A percentile compares a stretch with the other conserved stretches of the same genome.
These are phyloP conservation scores for Euphorbia schlechtendalii DNA, from an alignment of 441 rosid genomes.

Conservation along the genomic window DNA sequence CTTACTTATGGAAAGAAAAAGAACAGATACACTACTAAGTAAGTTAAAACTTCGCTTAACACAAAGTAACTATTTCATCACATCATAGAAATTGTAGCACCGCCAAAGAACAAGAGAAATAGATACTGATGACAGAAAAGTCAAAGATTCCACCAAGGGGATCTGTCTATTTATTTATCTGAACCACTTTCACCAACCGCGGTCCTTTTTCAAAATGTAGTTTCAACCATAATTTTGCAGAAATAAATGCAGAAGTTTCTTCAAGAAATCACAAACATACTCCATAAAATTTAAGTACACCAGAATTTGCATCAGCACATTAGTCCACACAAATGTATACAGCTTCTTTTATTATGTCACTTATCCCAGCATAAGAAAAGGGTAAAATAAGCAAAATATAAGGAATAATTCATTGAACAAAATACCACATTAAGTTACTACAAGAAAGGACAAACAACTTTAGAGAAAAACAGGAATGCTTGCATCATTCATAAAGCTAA, in stretches of 20 bases:
- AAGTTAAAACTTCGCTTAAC: neutral
- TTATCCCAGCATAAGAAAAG: neutral
- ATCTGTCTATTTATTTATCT: neutral
- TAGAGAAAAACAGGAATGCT: neutral
- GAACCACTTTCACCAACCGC: slow-evolving; percentile 26
- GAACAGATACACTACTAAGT: neutral
- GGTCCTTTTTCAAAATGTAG: slow-evolving; percentile 18
- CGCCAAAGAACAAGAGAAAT: slow-evolving; percentile 1
- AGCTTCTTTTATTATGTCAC: too few relatives aligned
- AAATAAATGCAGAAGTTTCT: neutral
- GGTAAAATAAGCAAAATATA: neutral
- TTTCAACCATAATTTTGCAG: slow-evolving; percentile 11
- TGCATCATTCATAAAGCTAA: slow-evolving; percentile 19
- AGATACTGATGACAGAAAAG: slow-evolving; percentile 9
- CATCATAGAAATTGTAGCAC: neutral
- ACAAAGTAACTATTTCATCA: neutral
- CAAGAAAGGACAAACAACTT: neutral
- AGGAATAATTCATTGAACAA: neutral
- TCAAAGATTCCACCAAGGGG: slow-evolving; percentile 23
- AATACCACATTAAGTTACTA: neutral
- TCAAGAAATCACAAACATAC: neutral
- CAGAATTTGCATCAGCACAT: neutral
- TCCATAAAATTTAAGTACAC: slow-evolving; percentile 5
- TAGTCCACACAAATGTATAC: too few relatives aligned
- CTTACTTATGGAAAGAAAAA: neutral